Percentiles rank a stretch among this genome's conserved stretches.
Conservation (phyloP, 2,329 filamentous ascomycete genomes). For the Sporothrix curviconia region DNA sequence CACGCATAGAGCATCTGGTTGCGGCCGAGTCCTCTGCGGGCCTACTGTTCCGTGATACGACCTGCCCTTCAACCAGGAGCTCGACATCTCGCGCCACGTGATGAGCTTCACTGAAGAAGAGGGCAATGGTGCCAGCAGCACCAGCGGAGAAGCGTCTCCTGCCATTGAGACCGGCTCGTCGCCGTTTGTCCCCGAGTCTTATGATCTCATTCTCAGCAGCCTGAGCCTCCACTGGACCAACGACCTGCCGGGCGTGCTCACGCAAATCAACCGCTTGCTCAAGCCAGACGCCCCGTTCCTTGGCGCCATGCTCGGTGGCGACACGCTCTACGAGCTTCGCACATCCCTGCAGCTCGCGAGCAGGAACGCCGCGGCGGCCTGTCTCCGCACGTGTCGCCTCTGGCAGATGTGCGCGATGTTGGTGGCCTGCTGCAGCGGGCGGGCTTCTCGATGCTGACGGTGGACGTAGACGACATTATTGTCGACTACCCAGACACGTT, state of each 20-base stretch:
- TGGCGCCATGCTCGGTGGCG: conserved; percentile 92
- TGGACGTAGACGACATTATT: conserved; percentile 94
- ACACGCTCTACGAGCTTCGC: conserved; percentile 87
- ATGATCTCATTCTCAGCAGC: conserved; percentile 86
- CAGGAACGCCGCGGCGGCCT: conserved; percentile 87
- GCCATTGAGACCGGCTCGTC: conserved; percentile 38
- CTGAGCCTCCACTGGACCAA: conserved; percentile 96
- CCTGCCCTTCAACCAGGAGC: conserved; percentile 64
- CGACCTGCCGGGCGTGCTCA: conserved; percentile 77
- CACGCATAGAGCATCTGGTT: conserved; percentile 65
- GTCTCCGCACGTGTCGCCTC: conserved; percentile 79
- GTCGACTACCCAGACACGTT: conserved; percentile 88
- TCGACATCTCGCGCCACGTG: conserved; percentile 68
- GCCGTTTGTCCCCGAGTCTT: conserved; percentile 54
- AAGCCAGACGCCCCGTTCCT: conserved; percentile 91
- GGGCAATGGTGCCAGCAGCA: conserved; percentile 7
- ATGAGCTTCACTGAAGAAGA: conserved; percentile 57
- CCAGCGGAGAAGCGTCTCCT: background rate
- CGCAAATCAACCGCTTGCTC: conserved; percentile 77
- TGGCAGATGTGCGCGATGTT: conserved; percentile 87
- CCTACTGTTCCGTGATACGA: conserved; percentile 75
- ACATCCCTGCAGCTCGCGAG: conserved; percentile 87
- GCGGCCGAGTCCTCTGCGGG: conserved; percentile 74
- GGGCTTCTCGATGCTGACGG: conserved; percentile 91
- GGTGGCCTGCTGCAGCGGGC: conserved; percentile 80